Evolutionary conservation across 108 stramenopile species (phyloP).

Genomic region (Schizochytrium sp.): DNA sequence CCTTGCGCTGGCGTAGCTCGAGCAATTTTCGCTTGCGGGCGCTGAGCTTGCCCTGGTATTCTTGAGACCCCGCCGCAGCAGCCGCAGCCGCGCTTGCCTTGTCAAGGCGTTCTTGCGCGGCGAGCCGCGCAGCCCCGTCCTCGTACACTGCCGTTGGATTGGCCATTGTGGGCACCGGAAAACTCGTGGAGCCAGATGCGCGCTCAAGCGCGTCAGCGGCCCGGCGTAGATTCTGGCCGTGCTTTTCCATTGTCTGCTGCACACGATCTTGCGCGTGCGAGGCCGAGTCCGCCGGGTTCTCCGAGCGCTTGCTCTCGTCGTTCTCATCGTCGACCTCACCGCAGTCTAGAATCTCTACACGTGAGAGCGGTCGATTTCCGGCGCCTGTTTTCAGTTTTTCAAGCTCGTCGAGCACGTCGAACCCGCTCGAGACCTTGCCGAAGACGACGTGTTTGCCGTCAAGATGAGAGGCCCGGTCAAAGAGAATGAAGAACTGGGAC

Average conservation of each 20-base stretch:
- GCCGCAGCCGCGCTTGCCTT: not conserved
- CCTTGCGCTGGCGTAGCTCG: not conserved
- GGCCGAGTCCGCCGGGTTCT: not conserved
- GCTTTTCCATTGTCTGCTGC: not conserved
- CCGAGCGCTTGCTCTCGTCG: not conserved
- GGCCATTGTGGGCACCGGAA: not conserved
- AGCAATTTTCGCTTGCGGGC: not conserved
- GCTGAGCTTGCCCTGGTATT: not conserved
- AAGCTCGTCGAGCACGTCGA: constrained; percentile 26
- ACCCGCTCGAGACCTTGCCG: constrained; percentile 47
- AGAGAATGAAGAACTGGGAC: constrained; percentile 54
- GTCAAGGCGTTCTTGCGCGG: not conserved
- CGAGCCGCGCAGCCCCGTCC: not conserved
- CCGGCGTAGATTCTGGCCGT: not conserved
- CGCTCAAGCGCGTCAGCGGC: not conserved
- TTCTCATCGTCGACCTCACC: not conserved
- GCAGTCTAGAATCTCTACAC: not conserved
- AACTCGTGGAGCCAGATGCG: not conserved
- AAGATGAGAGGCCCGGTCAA: constrained; percentile 35
- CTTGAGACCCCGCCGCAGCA: not conserved
- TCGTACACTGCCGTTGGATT: not conserved
- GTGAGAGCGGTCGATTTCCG: not conserved
- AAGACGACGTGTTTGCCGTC: constrained; percentile 64
- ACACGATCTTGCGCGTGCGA: not conserved
- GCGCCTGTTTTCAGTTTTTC: constrained; percentile 28